Percentiles rank a stretch among this genome's conserved stretches.
phyloP scores from a whole-genome alignment of 129 eudicot genomes.

The Flaveria trinervia region DNA sequence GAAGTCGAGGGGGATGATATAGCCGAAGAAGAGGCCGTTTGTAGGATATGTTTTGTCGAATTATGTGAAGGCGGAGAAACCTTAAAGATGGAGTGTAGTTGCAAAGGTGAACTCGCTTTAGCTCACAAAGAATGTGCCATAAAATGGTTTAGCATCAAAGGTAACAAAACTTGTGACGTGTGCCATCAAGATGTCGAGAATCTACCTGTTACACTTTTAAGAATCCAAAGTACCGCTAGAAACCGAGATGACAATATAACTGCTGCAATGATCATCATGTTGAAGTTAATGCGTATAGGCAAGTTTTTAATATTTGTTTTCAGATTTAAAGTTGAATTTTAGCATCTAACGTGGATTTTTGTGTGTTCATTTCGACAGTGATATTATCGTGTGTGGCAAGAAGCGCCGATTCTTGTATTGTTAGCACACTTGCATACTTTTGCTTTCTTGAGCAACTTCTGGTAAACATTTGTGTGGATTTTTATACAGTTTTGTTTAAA shows the following conservation, averaged over 20 bases:
- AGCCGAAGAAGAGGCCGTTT: constrained; percentile 98
- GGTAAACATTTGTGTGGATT: constrained; percentile 43
- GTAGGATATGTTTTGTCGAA: constrained; percentile 90
- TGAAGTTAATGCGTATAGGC: constrained; percentile 71
- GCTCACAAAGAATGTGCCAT: constrained; percentile 94
- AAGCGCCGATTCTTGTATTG: constrained; percentile 87
- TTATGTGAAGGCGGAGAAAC: constrained; percentile 94
- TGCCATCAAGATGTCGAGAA: constrained; percentile 87
- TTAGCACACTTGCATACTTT: constrained; percentile 94
- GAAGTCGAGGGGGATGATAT: constrained; percentile 78
- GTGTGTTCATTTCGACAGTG: constrained; percentile 32
- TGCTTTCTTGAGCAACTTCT: constrained; percentile 93
- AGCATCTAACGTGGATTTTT: constrained; percentile 1
- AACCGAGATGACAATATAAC: constrained; percentile 37
- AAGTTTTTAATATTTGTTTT: constrained; percentile 35
- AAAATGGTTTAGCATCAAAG: constrained; percentile 96
- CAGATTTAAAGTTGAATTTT: background rate
- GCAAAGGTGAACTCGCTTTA: constrained; percentile 99
- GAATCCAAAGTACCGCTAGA: constrained; percentile 51
- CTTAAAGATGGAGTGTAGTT: constrained; percentile 91
- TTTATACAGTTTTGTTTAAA: background rate
- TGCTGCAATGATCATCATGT: constrained; percentile 37
- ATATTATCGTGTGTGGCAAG: constrained; percentile 83
- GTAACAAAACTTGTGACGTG: constrained; percentile 91
- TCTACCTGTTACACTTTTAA: constrained; percentile 80